phyloP scores from a whole-genome alignment of 345 rosid genomes.

The Populus tremula region DNA sequence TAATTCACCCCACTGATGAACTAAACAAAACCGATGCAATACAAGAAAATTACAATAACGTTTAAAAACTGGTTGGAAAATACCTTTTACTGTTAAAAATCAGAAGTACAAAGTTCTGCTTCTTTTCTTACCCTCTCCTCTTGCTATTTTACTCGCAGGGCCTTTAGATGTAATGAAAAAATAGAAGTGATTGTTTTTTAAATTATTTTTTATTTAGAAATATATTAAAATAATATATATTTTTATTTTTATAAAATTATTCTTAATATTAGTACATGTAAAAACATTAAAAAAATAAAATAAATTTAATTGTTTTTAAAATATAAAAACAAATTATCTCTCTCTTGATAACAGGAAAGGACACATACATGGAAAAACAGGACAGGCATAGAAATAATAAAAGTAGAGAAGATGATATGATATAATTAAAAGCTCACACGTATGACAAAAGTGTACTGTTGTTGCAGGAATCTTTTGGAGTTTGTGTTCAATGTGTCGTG shows the following conservation, averaged over 20 bases:
- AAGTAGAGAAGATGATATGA: conserved; percentile 14
- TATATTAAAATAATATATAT: too few species aligned
- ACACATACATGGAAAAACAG: background rate
- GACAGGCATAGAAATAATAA: background rate
- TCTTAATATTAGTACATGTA: too few species aligned
- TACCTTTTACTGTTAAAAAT: background rate
- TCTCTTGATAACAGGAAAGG: conserved; percentile 9
- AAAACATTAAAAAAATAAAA: too few species aligned
- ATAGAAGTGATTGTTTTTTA: too few species aligned
- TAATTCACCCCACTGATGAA: too few species aligned
- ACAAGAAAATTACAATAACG: background rate
- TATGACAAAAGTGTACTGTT: conserved; percentile 22
- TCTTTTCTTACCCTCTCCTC: background rate
- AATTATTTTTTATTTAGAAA: too few species aligned
- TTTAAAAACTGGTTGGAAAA: background rate
- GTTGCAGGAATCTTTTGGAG: conserved; percentile 34
- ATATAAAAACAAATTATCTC: too few species aligned
- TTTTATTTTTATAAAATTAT: too few species aligned
- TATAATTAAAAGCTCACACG: conserved; percentile 13
- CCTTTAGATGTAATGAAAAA: too few species aligned
- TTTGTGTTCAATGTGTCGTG: conserved; percentile 7
- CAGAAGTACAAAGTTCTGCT: background rate
- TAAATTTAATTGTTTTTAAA: too few species aligned
- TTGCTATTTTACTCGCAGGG: too few species aligned
- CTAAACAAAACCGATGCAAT: too few species aligned